Evolutionary conservation across 345 rosid genomes (phyloP).

Genomic region (Linum trigynum): DNA sequence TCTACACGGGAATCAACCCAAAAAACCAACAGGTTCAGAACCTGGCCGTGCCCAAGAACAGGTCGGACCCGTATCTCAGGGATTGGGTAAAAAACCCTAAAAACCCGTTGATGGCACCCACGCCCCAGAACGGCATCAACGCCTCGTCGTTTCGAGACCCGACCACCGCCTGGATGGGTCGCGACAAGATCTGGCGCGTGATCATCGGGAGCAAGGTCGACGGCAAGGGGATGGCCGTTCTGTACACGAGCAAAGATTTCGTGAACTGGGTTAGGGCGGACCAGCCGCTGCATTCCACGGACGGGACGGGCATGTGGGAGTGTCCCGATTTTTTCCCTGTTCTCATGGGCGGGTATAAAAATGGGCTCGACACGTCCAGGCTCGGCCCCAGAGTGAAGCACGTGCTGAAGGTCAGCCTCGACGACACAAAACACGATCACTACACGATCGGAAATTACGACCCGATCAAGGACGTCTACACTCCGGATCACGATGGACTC

Average conservation of each 20-base stretch:
- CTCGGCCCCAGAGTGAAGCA: conserved; percentile 22
- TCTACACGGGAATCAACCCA: conserved; percentile 54
- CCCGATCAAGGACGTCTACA: conserved; percentile 23
- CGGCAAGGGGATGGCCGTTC: conserved; percentile 32
- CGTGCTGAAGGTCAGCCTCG: conserved; percentile 52
- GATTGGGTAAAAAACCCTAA: conserved; percentile 41
- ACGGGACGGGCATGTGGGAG: conserved; percentile 71
- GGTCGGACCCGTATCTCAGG: conserved; percentile 42
- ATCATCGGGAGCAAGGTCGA: conserved; percentile 33
- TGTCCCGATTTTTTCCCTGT: conserved; percentile 76
- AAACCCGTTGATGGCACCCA: conserved; percentile 48
- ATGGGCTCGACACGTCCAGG: conserved; percentile 26
- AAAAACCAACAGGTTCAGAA: conserved; percentile 42
- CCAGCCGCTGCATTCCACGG: conserved; percentile 38
- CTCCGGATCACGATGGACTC: conserved; percentile 35
- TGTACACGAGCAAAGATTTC: conserved; percentile 50
- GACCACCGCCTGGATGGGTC: conserved; percentile 57
- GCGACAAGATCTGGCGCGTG: conserved; percentile 53
- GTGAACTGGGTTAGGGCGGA: conserved; percentile 32
- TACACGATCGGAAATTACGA: conserved; percentile 43
- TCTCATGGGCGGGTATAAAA: background rate
- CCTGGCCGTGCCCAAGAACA: conserved; percentile 42
- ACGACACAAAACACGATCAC: conserved; percentile 33
- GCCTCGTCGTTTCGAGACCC: conserved; percentile 51
- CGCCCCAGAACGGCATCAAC: conserved; percentile 19